Evolutionary conservation across 306 rosid genomes (phyloP), one percentile per base, ranked within the genome.

Genomic region (Canavalia gladiata): DNA sequence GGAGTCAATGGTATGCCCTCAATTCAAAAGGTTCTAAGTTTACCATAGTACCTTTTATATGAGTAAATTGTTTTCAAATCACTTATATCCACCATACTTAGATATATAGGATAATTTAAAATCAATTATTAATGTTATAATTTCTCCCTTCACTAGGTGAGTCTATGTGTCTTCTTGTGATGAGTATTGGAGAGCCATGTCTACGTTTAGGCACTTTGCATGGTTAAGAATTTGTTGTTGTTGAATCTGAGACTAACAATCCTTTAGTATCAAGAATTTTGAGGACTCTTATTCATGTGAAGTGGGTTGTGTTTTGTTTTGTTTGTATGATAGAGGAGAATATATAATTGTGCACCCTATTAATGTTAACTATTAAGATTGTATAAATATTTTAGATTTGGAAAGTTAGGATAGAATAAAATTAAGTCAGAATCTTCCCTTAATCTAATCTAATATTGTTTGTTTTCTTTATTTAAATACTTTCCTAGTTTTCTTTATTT

Each of bases 1-100:
- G 85, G 90, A 86, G 88, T 76, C 78, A 74, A 64, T 86, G 97
- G 91, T 90, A 90, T 86, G 91, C 84, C 89, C 74, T 77, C 82
- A 86, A 55, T 78, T 76, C 68, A 46, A 29, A 49, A 67, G 85
- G 78, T 82, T 86, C 29, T 82, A 42, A 78, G 85, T 81, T 81
- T 81, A 34, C 72, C 33, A 62, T 45, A 62, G 70, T 51, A 25
- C 79, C 63, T 77, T 81, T 72, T 79, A 64, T 47, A 52, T 59
- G 80, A 79, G 66, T 25, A 71, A 74, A 70, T 41, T 80, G 76
- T 64, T 87, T 80, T 77, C 82, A 72, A 63, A 77, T 85, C 25
- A 18, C 76, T 72, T 51, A 47, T 41, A 67, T 75, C 78, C 66
- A 5, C 51, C 56, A 41, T 42, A 67, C 45, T 60, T 83, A 76